Evolutionary conservation across 352 stramenopile species (phyloP).

Genomic region (Pelagophyceae sp.): DNA sequence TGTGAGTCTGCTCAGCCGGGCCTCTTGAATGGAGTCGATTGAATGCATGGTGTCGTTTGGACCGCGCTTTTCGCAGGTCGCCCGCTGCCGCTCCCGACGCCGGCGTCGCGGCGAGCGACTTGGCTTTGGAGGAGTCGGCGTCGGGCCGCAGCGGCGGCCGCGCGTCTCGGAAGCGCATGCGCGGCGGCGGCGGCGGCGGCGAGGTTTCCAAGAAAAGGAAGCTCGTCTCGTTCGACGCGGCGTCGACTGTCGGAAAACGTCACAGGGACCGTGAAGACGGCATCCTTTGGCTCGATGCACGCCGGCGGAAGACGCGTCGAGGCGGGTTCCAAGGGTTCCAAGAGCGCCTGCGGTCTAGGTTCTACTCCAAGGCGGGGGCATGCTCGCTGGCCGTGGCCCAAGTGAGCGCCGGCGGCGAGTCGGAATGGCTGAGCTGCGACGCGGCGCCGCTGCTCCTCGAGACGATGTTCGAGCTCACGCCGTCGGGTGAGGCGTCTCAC

Average conservation of each 20-base stretch:
- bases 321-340: neutral
- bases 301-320: neutral
- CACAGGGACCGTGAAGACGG: neutral
- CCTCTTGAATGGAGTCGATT: too few species aligned
- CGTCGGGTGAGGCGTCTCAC: neutral
- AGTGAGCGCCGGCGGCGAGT: neutral
- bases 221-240: too few species aligned
- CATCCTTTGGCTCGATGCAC: neutral
- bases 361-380: neutral
- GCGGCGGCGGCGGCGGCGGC: neutral
- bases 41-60: too few species aligned
- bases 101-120: neutral
- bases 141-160: neutral
- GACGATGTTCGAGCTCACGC: slow-evolving; percentile 13
- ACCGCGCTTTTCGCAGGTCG: too few species aligned
- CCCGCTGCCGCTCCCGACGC: too few species aligned
- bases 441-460: neutral
- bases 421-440: neutral
- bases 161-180: neutral
- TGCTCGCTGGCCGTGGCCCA: neutral
- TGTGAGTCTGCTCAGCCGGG: too few species aligned
- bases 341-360: neutral
- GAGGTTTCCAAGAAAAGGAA: neutral
- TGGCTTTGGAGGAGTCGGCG: neutral
- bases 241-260: too few species aligned